Percentiles rank a stretch among this genome's conserved stretches.
phyloP scores from a whole-genome alignment of 305 asterid genomes.

The Striga hermonthica region DNA sequence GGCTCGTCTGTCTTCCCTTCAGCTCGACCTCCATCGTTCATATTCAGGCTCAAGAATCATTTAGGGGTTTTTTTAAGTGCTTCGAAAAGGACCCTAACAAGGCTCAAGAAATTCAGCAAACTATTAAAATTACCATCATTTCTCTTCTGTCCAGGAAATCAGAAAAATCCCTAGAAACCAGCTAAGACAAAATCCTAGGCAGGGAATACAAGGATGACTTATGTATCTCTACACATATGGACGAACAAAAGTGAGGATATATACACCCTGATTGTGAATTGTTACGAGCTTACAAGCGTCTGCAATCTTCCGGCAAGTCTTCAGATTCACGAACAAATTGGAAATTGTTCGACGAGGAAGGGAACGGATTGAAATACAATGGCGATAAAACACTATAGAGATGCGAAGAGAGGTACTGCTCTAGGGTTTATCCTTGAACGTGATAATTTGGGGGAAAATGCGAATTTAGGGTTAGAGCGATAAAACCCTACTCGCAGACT shows the following conservation, averaged over 20 bases:
- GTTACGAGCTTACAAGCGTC: slow-evolving; percentile 29
- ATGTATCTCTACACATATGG: slow-evolving; percentile 9
- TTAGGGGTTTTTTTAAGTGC: slow-evolving; percentile 33
- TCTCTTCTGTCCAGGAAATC: not conserved
- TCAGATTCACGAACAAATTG: slow-evolving; percentile 17
- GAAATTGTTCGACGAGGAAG: slow-evolving; percentile 7
- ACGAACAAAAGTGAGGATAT: slow-evolving; percentile 8
- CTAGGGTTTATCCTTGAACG: slow-evolving; percentile 36
- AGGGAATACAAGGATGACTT: slow-evolving; percentile 16
- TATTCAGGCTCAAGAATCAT: slow-evolving; percentile 74
- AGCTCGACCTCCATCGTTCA: slow-evolving; percentile 80
- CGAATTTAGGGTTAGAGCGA: slow-evolving; percentile 31
- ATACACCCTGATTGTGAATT: slow-evolving; percentile 18
- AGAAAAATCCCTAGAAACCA: slow-evolving; percentile 38
- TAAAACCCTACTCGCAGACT: slow-evolving; percentile 38
- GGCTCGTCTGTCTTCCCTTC: slow-evolving; percentile 52
- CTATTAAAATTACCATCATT: not conserved
- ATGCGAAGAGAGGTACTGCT: slow-evolving; percentile 26
- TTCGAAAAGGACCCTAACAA: slow-evolving; percentile 32
- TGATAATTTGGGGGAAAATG: slow-evolving; percentile 33
- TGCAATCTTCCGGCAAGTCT: slow-evolving; percentile 27
- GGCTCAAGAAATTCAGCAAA: slow-evolving; percentile 26
- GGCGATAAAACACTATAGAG: slow-evolving; percentile 39
- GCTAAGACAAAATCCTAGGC: slow-evolving; percentile 30
- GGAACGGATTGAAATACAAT: slow-evolving; percentile 27